Conservation (phyloP, 768 basidiomycete species). For the Phanerochaete carnosa region DNA sequence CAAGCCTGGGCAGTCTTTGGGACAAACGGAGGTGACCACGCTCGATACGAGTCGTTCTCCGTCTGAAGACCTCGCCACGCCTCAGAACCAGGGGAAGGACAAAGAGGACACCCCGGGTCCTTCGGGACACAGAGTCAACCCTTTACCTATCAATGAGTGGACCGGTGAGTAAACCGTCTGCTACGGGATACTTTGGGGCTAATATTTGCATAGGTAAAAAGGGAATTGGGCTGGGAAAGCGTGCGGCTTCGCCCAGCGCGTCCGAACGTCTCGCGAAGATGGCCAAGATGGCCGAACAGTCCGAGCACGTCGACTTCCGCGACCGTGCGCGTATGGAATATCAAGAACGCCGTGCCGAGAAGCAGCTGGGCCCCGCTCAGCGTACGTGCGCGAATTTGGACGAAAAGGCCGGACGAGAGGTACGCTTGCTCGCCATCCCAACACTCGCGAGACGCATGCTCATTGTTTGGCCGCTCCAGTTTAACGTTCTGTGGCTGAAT, state of each 20-base stretch:
- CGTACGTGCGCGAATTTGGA: conserved; percentile 74
- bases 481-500: conserved; percentile 80
- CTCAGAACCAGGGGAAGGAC: neutral
- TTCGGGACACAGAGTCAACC: conserved; percentile 52
- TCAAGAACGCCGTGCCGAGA: conserved; percentile 72
- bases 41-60: neutral
- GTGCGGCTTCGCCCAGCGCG: conserved; percentile 59
- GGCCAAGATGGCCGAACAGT: conserved; percentile 57
- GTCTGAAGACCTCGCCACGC: neutral
- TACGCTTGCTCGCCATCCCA: conserved; percentile 30
- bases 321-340: conserved; percentile 71
- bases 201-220: conserved; percentile 53
- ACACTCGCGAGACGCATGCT: conserved; percentile 2
- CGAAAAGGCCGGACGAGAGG: conserved; percentile 65
- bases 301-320: conserved; percentile 57
- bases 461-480: conserved; percentile 39
- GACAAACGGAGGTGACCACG: conserved; percentile 32
- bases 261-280: conserved; percentile 70
- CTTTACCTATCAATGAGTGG: conserved; percentile 80
- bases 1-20: conserved; percentile 78
- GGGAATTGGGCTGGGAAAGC: conserved; percentile 72
- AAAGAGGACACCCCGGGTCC: conserved; percentile 4
- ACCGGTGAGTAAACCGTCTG: conserved; percentile 50
- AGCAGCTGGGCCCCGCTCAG: conserved; percentile 65
- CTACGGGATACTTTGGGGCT: neutral